Evolutionary conservation across 805 yeast genomes (phyloP), one percentile per base, ranked within the genome.

Genomic region (Schwanniomyces polymorphus): DNA sequence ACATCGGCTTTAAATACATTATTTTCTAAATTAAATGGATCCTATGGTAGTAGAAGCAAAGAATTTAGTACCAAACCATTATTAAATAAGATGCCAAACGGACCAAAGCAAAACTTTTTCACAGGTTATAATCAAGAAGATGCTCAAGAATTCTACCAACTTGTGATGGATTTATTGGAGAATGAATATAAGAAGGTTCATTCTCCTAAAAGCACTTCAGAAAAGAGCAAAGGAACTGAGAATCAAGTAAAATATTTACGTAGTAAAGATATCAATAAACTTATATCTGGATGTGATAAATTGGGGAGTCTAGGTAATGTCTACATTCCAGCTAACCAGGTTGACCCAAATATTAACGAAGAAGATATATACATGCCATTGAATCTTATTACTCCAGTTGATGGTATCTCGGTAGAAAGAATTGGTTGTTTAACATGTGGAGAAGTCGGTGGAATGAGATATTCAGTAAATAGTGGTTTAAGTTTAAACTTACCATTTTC

Each of bases 101-200:
- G 89, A 0, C 91, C 94, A 11, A 85, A 84, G 55, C 86, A 83
- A 59, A 85, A 85, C 60, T 79, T 90, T 49, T 82, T 91, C 56
- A 67, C 82, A 46, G 94, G 97, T 1, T 89, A 89, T 61, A 90
- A 88, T 59, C 98, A 91, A 68, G 97, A 91, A 64, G 98, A 91
- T 69, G 97, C 97, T 0, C 97, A 91, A 66, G 98, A 91, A 64
- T 91, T 91, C 59, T 91, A 91, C 70, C 97, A 91, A 63, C 76
- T 85, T 43, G 78, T 87, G 2, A 73, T 88, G 76, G 75, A 79
- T 37, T 81, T 85, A 47, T 69, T 88, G 27, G 95, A 88, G 58
- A 71, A 71, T 35, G 88, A 84, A 45, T 68, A 63, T 64, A 72
- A 68, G 63, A 63, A 61, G n/a, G 49, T 56, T 25, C 48, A 50